These are phyloP conservation scores for Fusarium sp. DNA, from an alignment of 2,329 filamentous ascomycete genomes.

Conservation along the genomic window DNA sequence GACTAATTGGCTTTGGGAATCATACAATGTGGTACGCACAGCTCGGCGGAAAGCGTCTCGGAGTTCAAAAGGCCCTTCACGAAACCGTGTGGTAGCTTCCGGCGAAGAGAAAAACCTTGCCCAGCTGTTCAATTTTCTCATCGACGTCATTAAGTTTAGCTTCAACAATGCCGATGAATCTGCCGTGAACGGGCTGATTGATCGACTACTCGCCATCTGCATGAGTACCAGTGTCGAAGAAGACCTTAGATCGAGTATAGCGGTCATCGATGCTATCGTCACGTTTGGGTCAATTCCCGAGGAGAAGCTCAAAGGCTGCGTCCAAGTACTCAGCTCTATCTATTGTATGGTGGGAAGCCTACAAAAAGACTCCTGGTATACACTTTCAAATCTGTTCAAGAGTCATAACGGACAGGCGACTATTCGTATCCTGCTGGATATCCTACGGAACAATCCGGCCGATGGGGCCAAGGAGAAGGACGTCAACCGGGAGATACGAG, in stretches of 20 bases:
- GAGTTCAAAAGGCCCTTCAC: slow-evolving; percentile 57
- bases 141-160: slow-evolving; percentile 82
- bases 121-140: slow-evolving; percentile 75
- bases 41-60: slow-evolving; percentile 65
- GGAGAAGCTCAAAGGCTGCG: slow-evolving; percentile 73
- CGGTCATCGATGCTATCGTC: slow-evolving; percentile 78
- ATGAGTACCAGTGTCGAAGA: slow-evolving; percentile 74
- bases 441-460: slow-evolving; percentile 66
- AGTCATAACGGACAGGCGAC: slow-evolving; percentile 82
- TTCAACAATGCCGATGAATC: slow-evolving; percentile 77
- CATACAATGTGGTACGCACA: slow-evolving; percentile 67
- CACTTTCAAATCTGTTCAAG: slow-evolving; percentile 77
- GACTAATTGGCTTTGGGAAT: slow-evolving; percentile 71
- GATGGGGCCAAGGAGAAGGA: slow-evolving; percentile 66
- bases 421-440: slow-evolving; percentile 75
- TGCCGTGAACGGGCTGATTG: slow-evolving; percentile 73
- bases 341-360: slow-evolving; percentile 75
- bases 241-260: slow-evolving; percentile 78
- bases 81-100: slow-evolving; percentile 55
- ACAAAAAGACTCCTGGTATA: slow-evolving; percentile 77
- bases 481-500: slow-evolving; percentile 70
- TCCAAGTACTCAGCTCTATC: slow-evolving; percentile 81
- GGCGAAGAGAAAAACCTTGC: slow-evolving; percentile 75
- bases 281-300: slow-evolving; percentile 80
- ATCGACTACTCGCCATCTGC: slow-evolving; percentile 76